Conservation (phyloP, 306 rosid species). For the Carpinus fangiana region DNA sequence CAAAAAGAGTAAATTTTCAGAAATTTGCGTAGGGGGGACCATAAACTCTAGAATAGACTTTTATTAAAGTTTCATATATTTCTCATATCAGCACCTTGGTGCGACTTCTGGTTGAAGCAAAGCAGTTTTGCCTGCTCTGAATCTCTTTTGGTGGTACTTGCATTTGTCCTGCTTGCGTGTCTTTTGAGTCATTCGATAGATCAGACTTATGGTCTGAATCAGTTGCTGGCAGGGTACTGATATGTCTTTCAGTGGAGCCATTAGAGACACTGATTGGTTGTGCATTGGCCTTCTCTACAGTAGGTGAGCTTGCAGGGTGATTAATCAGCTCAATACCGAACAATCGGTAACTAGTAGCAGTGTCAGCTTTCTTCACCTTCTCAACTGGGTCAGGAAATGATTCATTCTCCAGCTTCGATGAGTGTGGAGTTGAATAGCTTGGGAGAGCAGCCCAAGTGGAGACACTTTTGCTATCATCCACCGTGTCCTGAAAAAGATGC, state of each 20-base stretch:
- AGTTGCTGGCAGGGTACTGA: constrained; percentile 38
- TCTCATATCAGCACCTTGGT: constrained; percentile 60
- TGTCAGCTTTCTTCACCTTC: constrained; percentile 64
- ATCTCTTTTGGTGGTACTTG: constrained; percentile 52
- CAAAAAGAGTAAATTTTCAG: constrained; percentile 20
- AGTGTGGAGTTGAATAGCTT: constrained; percentile 44
- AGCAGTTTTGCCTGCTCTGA: constrained; percentile 61
- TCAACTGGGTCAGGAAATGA: constrained; percentile 45
- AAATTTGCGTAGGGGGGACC: constrained; percentile 1
- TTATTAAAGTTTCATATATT: constrained; percentile 7
- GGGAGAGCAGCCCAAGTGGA: constrained; percentile 47
- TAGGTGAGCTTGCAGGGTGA: constrained; percentile 39
- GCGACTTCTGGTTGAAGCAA: constrained; percentile 64
- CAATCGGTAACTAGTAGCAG: constrained; percentile 54
- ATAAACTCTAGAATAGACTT: background rate
- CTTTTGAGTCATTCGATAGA: constrained; percentile 51
- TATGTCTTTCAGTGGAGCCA: constrained; percentile 43
- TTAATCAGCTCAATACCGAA: constrained; percentile 72
- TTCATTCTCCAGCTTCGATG: constrained; percentile 43
- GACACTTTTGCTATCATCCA: constrained; percentile 60
- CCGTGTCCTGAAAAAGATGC: constrained; percentile 50
- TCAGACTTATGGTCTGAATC: constrained; percentile 59
- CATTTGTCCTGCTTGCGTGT: constrained; percentile 43
- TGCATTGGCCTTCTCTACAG: constrained; percentile 36
- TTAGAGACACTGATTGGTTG: constrained; percentile 27